phyloP scores from a whole-genome alignment of 148 eudicot species.

The Beta vulgaris region DNA sequence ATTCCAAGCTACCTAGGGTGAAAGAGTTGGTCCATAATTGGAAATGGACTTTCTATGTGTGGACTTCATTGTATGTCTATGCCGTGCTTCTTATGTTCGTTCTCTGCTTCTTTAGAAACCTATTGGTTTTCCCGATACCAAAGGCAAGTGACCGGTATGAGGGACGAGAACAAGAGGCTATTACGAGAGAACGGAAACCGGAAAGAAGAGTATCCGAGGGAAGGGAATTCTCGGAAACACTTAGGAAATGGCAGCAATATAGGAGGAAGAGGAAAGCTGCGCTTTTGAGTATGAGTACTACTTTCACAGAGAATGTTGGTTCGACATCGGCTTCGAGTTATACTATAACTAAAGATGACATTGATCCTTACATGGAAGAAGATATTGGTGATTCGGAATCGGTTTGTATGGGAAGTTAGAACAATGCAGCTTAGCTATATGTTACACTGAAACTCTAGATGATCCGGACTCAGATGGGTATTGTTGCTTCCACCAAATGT shows the following conservation, averaged over 20 bases:
- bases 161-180: neutral
- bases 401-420: constrained; percentile 28
- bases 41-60: constrained; percentile 79
- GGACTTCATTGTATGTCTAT: constrained; percentile 60
- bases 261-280: constrained; percentile 67
- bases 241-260: constrained; percentile 57
- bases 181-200: constrained; percentile 9
- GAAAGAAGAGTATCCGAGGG: constrained; percentile 17
- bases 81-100: constrained; percentile 41
- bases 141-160: neutral
- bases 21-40: constrained; percentile 54
- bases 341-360: constrained; percentile 39
- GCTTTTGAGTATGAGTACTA: constrained; percentile 25
- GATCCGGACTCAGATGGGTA: too few species aligned
- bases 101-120: constrained; percentile 40
- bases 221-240: constrained; percentile 40
- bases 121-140: constrained; percentile 36
- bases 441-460: too few species aligned
- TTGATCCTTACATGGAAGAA: constrained; percentile 26
- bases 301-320: constrained; percentile 1
- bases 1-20: constrained; percentile 61
- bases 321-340: constrained; percentile 46
- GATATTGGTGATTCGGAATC: constrained; percentile 53
- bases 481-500: neutral
- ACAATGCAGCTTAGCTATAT: neutral